phyloP scores from a whole-genome alignment of 768 basidiomycete genomes.

The Trichaptum fuscoviolaceum region DNA sequence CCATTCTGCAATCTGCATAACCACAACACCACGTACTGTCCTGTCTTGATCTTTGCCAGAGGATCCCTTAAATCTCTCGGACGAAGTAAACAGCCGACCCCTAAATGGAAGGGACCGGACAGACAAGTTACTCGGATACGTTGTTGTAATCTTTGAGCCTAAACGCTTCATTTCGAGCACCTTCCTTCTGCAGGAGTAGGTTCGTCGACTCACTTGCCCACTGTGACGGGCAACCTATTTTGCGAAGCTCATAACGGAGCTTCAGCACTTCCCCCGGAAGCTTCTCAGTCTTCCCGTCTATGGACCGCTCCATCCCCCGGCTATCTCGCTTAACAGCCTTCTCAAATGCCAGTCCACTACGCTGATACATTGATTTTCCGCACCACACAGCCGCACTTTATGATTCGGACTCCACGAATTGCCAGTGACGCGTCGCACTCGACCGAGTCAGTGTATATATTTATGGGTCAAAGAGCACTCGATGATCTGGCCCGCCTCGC shows the following conservation, averaged over 20 bases:
- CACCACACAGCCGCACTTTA: neutral
- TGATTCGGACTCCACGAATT: neutral
- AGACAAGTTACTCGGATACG: neutral
- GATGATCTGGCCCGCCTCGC: no score
- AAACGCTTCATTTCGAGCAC: neutral
- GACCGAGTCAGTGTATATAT: neutral
- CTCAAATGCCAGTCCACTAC: neutral
- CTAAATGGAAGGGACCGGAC: no score
- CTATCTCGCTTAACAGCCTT: neutral
- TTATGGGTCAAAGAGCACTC: neutral
- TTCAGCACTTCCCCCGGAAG: neutral
- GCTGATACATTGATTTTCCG: neutral
- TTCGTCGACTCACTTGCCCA: neutral
- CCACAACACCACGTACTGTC: no score
- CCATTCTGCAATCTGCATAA: no score
- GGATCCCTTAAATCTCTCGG: no score
- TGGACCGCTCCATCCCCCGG: neutral
- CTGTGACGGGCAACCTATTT: neutral
- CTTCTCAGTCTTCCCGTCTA: neutral
- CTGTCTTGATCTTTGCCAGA: no score
- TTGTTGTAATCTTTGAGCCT: neutral
- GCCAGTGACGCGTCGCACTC: neutral
- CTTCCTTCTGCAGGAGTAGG: neutral
- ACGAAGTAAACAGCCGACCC: no score
- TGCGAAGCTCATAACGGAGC: neutral